These are phyloP conservation scores for Kazachstania psychrophila DNA, from an alignment of 805 yeast species.

Conservation along the genomic window DNA sequence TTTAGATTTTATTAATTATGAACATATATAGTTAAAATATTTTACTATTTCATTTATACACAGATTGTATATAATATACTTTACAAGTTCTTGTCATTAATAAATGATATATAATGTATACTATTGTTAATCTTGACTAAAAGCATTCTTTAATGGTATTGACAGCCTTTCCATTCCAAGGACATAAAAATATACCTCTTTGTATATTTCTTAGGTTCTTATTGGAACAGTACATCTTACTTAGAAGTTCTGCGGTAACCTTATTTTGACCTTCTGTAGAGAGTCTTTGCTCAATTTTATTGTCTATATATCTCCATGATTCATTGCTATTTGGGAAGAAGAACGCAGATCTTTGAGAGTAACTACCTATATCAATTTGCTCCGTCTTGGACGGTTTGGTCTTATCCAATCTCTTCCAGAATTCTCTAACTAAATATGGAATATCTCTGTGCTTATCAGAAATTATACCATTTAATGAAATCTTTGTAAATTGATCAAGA, in stretches of 20 bases:
- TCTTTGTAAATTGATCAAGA: slow-evolving; percentile 49
- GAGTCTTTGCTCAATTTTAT: slow-evolving; percentile 47
- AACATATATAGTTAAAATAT: neutral
- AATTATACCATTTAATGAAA: slow-evolving; percentile 39
- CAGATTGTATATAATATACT: neutral
- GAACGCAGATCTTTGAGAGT: slow-evolving; percentile 63
- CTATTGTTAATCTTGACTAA: too few species aligned
- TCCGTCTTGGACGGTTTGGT: slow-evolving; percentile 8
- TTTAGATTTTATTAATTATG: slow-evolving; percentile 32
- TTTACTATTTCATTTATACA: too few species aligned
- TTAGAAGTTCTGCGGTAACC: slow-evolving; percentile 39
- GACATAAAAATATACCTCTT: slow-evolving; percentile 57
- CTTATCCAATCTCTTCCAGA: slow-evolving; percentile 35
- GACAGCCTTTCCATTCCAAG: slow-evolving; percentile 35
- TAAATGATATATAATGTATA: too few species aligned
- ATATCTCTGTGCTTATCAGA: slow-evolving; percentile 46
- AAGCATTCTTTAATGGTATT: slow-evolving; percentile 26
- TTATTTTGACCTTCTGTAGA: slow-evolving; percentile 44
- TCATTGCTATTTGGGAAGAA: slow-evolving; percentile 61
- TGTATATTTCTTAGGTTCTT: slow-evolving; percentile 50
- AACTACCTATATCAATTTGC: slow-evolving; percentile 12
- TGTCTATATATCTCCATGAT: slow-evolving; percentile 62
- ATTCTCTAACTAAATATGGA: slow-evolving; percentile 48
- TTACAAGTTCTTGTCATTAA: neutral
- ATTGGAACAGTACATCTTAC: slow-evolving; percentile 41